phyloP scores from a whole-genome alignment of 768 basidiomycete genomes.

The Lactifluus hygrophoroides region DNA sequence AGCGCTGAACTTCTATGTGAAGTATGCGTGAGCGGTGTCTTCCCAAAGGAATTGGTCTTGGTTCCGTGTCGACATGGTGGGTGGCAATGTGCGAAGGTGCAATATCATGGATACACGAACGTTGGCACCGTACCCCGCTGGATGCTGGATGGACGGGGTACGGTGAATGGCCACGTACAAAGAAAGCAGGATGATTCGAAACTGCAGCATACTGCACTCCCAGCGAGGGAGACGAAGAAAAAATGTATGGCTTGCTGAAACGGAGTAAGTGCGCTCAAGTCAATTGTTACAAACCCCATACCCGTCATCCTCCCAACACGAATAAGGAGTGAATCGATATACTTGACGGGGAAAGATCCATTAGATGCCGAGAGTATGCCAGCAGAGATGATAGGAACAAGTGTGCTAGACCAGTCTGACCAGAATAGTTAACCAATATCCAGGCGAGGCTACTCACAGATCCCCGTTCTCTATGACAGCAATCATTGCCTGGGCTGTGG shows the following conservation, averaged over 20 bases:
- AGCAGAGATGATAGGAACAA: conserved; percentile 34
- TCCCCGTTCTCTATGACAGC: conserved; percentile 61
- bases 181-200: background rate
- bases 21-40: no score
- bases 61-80: background rate
- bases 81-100: background rate
- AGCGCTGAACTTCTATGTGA: no score
- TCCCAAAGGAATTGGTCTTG: background rate
- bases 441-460: conserved; percentile 21
- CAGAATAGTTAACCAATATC: background rate
- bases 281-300: conserved; percentile 26
- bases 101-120: background rate
- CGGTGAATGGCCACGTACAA: background rate
- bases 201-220: conserved; percentile 21
- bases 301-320: conserved; percentile 32
- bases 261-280: conserved; percentile 25
- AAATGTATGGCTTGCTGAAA: conserved; percentile 27
- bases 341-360: conserved; percentile 29
- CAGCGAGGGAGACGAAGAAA: conserved; percentile 23
- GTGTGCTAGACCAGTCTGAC: conserved; percentile 24
- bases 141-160: background rate
- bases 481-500: conserved; percentile 84
- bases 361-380: conserved; percentile 40
- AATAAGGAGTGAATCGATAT: conserved; percentile 33
- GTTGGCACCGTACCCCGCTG: background rate